Evolutionary conservation across 148 eudicot species (phyloP).

Genomic region (Vaccinium vitisidaea): DNA sequence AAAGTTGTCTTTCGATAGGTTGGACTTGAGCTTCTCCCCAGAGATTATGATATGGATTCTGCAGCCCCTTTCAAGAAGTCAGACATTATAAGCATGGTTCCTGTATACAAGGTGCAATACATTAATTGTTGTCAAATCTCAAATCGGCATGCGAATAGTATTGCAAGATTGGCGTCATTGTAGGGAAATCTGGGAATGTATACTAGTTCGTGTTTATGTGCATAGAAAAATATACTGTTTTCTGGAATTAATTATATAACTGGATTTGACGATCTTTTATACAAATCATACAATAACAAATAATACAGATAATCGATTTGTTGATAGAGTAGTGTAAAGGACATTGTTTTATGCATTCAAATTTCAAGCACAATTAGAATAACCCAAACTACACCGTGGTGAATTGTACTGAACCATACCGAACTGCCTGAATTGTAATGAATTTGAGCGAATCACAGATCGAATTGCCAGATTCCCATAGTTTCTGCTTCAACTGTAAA

Average conservation of each 20-base stretch:
- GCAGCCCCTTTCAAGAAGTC: conserved; percentile 66
- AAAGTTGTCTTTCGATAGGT: conserved; percentile 48
- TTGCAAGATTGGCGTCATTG: not conserved
- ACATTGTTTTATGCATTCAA: not conserved
- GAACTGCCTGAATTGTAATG: not conserved
- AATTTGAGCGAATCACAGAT: not conserved
- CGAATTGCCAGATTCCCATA: not conserved
- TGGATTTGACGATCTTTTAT: not conserved
- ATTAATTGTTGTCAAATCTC: conserved; percentile 19
- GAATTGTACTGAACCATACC: not conserved
- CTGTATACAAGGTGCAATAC: conserved; percentile 80
- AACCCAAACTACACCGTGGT: not conserved
- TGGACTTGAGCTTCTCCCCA: conserved; percentile 92
- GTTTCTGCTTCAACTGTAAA: not conserved
- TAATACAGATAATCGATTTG: not conserved
- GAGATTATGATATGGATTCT: conserved; percentile 96
- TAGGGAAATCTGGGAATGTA: not conserved
- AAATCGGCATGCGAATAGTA: not conserved
- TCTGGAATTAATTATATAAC: not conserved
- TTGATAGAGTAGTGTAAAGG: not conserved
- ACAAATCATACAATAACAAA: not conserved
- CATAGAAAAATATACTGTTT: not conserved
- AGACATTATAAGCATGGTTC: conserved; percentile 84
- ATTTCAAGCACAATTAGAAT: not conserved
- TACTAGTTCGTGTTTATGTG: not conserved